Conservation (phyloP, 2,329 filamentous ascomycete genomes). For the Epichloe baconii region DNA sequence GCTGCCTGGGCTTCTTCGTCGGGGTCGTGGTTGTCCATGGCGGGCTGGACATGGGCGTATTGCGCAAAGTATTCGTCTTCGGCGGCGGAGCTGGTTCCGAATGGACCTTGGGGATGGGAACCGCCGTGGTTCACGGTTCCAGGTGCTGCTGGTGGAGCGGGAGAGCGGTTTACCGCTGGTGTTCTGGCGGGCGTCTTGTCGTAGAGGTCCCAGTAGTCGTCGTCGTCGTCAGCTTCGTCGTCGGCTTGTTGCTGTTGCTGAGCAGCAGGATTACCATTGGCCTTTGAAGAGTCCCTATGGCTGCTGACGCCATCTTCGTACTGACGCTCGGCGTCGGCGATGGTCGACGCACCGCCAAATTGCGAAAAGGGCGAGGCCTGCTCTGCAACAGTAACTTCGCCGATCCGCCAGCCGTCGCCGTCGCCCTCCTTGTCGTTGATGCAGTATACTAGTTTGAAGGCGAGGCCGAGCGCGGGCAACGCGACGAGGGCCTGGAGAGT, state of each 20-base stretch:
- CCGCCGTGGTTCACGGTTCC: constrained; percentile 11
- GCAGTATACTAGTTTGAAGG: constrained; percentile 58
- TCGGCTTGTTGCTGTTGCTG: neutral
- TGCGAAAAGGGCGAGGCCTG: constrained; percentile 40
- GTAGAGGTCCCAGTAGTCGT: constrained; percentile 71
- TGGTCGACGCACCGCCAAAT: constrained; percentile 36
- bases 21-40: constrained; percentile 71
- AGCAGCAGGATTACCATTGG: constrained; percentile 7
- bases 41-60: constrained; percentile 67
- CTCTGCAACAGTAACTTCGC: constrained; percentile 52
- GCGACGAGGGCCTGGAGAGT: constrained; percentile 57
- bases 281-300: constrained; percentile 8
- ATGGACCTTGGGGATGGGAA: constrained; percentile 9
- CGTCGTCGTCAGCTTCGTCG: constrained; percentile 30
- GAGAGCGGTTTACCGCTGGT: constrained; percentile 48
- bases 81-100: constrained; percentile 21
- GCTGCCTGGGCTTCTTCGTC: constrained; percentile 43
- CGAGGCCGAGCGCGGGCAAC: constrained; percentile 46
- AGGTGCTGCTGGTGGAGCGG: constrained; percentile 35
- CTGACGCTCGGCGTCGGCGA: constrained; percentile 48
- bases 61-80: constrained; percentile 66
- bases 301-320: constrained; percentile 25
- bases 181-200: constrained; percentile 56
- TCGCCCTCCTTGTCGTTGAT: constrained; percentile 48
- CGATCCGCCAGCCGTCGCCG: constrained; percentile 56